A percentile compares a stretch with the other conserved stretches of the same genome.
These are phyloP conservation scores for Termitomyces heimii DNA, from an alignment of 768 basidiomycete genomes.

Conservation along the genomic window DNA sequence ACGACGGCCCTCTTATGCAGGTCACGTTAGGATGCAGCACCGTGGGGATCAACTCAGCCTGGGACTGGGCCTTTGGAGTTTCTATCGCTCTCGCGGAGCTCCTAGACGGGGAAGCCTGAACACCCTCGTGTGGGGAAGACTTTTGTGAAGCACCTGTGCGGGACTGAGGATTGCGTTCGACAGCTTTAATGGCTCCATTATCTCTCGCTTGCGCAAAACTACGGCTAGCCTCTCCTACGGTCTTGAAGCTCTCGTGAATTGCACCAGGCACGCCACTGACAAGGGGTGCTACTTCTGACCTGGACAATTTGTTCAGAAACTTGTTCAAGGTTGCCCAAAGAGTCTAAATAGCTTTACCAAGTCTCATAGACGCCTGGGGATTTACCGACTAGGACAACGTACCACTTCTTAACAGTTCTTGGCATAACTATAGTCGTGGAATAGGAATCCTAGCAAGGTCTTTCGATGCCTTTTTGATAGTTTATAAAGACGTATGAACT, in stretches of 20 bases:
- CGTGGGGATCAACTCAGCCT: neutral
- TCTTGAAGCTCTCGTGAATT: conserved; percentile 35
- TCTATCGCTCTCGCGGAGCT: conserved; percentile 7
- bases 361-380: conserved; percentile 32
- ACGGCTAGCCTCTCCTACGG: conserved; percentile 33
- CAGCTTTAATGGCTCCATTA: conserved; percentile 23
- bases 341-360: conserved; percentile 22
- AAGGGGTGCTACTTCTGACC: conserved; percentile 40
- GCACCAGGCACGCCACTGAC: conserved; percentile 37
- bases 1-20: conserved; percentile 10
- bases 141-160: neutral
- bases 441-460: neutral
- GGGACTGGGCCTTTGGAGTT: neutral
- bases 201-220: conserved; percentile 22
- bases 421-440: conserved; percentile 18
- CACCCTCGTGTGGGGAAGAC: neutral
- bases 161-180: conserved; percentile 10
- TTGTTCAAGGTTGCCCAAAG: neutral
- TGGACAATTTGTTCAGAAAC: conserved; percentile 13
- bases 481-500: neutral
- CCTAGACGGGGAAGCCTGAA: neutral
- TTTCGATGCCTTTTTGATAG: neutral
- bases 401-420: conserved; percentile 29
- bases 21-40: conserved; percentile 10
- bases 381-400: conserved; percentile 33